phyloP scores from a whole-genome alignment of 2,329 filamentous ascomycete species.

The Calonectria henricotiae region DNA sequence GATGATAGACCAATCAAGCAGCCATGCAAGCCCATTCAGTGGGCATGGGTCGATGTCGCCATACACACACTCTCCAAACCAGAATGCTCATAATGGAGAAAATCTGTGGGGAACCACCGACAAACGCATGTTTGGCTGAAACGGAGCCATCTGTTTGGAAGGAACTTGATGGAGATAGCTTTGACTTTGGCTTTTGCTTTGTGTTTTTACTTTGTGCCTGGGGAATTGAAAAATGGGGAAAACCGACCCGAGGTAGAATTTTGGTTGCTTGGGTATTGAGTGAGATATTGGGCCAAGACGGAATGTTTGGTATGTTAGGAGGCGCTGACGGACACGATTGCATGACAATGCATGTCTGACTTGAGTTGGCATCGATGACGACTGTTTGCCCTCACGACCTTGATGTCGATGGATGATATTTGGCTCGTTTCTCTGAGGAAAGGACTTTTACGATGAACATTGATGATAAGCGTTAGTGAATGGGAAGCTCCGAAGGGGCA shows the following conservation, averaged over 20 bases:
- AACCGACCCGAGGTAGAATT: slow-evolving; percentile 2
- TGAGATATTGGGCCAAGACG: background rate
- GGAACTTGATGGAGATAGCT: background rate
- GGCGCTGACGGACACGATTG: slow-evolving; percentile 7
- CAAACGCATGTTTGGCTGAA: slow-evolving; percentile 42
- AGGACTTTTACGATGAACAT: slow-evolving; percentile 27
- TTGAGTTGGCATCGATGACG: background rate
- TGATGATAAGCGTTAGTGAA: slow-evolving; percentile 33
- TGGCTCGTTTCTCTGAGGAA: slow-evolving; percentile 22
- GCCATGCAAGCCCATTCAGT: slow-evolving; percentile 58
- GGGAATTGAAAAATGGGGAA: slow-evolving; percentile 12
- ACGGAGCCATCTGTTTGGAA: background rate
- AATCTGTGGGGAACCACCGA: slow-evolving; percentile 48
- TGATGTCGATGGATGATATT: slow-evolving; percentile 16
- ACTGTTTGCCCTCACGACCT: background rate
- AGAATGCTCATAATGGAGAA: slow-evolving; percentile 48
- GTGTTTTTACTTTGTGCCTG: slow-evolving; percentile 5
- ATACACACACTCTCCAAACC: slow-evolving; percentile 57
- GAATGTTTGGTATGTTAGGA: slow-evolving; percentile 19
- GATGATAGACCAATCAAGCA: slow-evolving; percentile 55
- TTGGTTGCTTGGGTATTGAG: slow-evolving; percentile 6
- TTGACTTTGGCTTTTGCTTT: slow-evolving; percentile 2
- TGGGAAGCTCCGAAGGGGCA: slow-evolving; percentile 9
- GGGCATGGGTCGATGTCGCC: slow-evolving; percentile 58
- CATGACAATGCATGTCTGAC: slow-evolving; percentile 17